Evolutionary conservation across 345 rosid genomes (phyloP), one percentile per base, ranked within the genome.

Genomic region (Gossypium longicalyx): DNA sequence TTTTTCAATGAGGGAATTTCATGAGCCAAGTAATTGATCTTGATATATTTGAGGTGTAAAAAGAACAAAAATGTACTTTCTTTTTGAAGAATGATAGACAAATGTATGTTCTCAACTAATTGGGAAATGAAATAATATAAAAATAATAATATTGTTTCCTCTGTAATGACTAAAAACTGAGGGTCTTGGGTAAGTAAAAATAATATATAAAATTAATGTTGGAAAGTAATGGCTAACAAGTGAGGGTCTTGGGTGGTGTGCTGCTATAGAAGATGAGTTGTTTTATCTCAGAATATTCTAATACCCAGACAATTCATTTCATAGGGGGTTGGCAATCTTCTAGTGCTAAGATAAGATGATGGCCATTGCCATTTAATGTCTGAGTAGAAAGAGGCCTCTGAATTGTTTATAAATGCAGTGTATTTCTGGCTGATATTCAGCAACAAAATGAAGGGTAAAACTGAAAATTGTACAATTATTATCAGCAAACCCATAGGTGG

Each of bases 21-120:
- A 12, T 76, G 63, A 76, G 52, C 43, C 57, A 3, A 63, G 58
- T 52, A 19, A 65, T 11, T 43, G 25, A 43, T 65, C 16, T 65
- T 65, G 52, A 20, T 65, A 65, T 44, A 9, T 43, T 19, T 44
- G 17, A 70, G 27, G 59, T 54, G 17, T 54, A 52, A 54, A 13
- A 47, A 51, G 22, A 71, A 54, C 4, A 54, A 9, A 34, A 34
- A 34, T 34, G 41, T 12, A 38, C 23, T 57, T 43, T 34, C n/a
- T 4, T 43, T 71, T 71, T n/a, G 59, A 38, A 71, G 47, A 71
- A 19, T 56, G 51, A 57, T 41, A 19, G 17, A 71, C 19, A 38
- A 71, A 53, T 20, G 9, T 56, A 22, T 23, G 53, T 44, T 48
- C 38, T 72, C 75, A 38, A 58, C 11, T 72, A 57, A 57, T 25